Evolutionary conservation across 1,139 yeast genomes (phyloP), one percentile per base, ranked within the genome.

Genomic region (Diutina neorugosa): DNA sequence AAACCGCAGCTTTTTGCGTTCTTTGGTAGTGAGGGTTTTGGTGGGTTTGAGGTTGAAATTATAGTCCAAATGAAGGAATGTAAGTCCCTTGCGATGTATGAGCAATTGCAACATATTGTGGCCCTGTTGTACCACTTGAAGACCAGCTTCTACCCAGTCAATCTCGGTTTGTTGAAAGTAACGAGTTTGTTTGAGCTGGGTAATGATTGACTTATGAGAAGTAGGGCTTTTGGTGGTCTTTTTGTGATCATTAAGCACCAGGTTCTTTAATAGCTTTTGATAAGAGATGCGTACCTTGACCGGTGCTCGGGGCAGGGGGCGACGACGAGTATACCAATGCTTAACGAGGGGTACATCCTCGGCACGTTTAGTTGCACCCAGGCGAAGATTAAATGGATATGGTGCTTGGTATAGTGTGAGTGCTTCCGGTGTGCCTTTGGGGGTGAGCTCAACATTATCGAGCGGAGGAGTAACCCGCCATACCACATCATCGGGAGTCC

Each of bases 61-160:
- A 68, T 90, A 93, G 65, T 94, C 99, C 58, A 94, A 72, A 70
- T 94, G 99, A 56, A 94, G 71, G 63, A 90, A 94, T 0, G 97
- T 90, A 42, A 94, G 71, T 0, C 98, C 98, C 62, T 88, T 85
- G 62, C 91, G 80, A 66, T 94, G 98, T 51, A 94, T 89, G 58
- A 94, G 71, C 43, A 94, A 70, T 63, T 91, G 93, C 50, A 94
- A 75, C 96, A 93, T 91, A 60, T 90, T 91, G 65, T 85, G 88
- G 0, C 98, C 98, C 66, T 94, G 99, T 42, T 83, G 78, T 62
- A 96, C 87, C 1, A 94, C 82, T 66, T 93, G 98, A 54, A 93
- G 69, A 27, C 97, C 98, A 1, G 98, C 98, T 65, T 94, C 99
- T 1, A 93, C 94, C 99, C 99, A 94, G 65, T 93, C 98, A 52